phyloP scores from a whole-genome alignment of 495 filamentous ascomycete species.

The Elasticomyces elasticus region DNA sequence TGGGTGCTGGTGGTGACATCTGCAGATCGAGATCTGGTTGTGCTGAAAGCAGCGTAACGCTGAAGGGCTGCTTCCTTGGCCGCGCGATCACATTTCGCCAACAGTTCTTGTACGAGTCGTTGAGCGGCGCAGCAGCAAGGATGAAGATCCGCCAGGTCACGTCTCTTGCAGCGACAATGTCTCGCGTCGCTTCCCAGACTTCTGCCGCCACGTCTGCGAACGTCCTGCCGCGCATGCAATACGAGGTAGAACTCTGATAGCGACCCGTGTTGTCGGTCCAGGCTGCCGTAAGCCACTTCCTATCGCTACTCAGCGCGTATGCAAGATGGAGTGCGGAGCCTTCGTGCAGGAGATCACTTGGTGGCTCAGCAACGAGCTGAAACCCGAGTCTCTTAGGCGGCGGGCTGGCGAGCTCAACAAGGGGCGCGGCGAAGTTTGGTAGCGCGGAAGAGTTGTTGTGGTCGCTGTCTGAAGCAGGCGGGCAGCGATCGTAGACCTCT shows the following conservation, averaged over 20 bases:
- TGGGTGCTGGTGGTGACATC: conserved; percentile 1
- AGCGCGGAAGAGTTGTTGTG: conserved; percentile 35
- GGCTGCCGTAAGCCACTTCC: conserved; percentile 79
- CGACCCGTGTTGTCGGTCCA: conserved; percentile 82
- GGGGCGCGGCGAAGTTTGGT: conserved; percentile 47
- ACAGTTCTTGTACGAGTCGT: background rate
- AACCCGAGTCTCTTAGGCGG: conserved; percentile 69
- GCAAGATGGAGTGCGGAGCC: conserved; percentile 79
- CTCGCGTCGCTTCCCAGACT: conserved; percentile 75
- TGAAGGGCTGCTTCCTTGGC: conserved; percentile 8
- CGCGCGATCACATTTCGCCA: conserved; percentile 12
- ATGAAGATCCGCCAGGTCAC: conserved; percentile 75
- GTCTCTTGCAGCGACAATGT: conserved; percentile 58
- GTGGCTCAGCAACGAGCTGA: conserved; percentile 56
- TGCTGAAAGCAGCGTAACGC: conserved; percentile 11
- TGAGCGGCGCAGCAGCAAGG: conserved; percentile 27
- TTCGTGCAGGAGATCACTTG: conserved; percentile 67
- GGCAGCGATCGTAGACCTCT: conserved; percentile 81
- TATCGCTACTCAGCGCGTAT: conserved; percentile 70
- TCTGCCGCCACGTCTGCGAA: conserved; percentile 61
- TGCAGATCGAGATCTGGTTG: conserved; percentile 3
- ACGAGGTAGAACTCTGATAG: conserved; percentile 67
- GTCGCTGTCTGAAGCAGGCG: conserved; percentile 38
- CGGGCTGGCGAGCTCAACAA: conserved; percentile 64
- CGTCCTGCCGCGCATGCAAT: conserved; percentile 45